Conservation (phyloP, 2,329 filamentous ascomycete genomes). For the Penicillium glabrum region DNA sequence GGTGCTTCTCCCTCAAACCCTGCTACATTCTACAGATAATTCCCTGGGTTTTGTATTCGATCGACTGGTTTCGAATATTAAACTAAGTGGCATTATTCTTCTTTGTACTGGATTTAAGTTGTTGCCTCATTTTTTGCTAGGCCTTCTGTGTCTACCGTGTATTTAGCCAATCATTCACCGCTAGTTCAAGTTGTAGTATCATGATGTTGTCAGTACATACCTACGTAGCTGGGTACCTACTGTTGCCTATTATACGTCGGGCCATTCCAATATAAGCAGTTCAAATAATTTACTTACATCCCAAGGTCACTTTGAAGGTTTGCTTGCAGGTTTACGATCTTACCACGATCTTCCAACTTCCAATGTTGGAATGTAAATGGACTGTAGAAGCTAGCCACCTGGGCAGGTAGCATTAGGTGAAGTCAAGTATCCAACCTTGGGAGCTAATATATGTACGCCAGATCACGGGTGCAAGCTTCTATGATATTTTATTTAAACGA, state of each 20-base stretch:
- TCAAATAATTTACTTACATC: no score
- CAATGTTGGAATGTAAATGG: no score
- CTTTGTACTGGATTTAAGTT: not conserved
- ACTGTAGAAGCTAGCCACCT: no score
- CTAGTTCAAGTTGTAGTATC: slow-evolving; percentile 6
- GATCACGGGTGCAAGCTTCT: no score
- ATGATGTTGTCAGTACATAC: slow-evolving; percentile 17
- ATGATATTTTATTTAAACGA: no score
- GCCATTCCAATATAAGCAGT: not conserved
- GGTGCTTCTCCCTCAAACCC: slow-evolving; percentile 36
- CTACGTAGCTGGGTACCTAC: not conserved
- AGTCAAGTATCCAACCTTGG: no score
- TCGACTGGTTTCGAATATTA: not conserved
- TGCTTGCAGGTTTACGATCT: no score
- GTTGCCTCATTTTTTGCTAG: slow-evolving; percentile 1
- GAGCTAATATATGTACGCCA: no score
- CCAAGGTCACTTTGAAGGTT: no score
- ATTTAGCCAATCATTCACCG: slow-evolving; percentile 13
- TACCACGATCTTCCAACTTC: no score
- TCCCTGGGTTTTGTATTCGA: not conserved
- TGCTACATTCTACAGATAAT: slow-evolving; percentile 40
- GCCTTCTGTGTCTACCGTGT: slow-evolving; percentile 8
- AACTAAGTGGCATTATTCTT: not conserved
- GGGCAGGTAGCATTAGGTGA: no score
- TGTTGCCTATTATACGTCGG: not conserved